Evolutionary conservation across 108 stramenopile genomes (phyloP), one percentile per base, ranked within the genome.

Genomic region (Cyclotella distinguenda): DNA sequence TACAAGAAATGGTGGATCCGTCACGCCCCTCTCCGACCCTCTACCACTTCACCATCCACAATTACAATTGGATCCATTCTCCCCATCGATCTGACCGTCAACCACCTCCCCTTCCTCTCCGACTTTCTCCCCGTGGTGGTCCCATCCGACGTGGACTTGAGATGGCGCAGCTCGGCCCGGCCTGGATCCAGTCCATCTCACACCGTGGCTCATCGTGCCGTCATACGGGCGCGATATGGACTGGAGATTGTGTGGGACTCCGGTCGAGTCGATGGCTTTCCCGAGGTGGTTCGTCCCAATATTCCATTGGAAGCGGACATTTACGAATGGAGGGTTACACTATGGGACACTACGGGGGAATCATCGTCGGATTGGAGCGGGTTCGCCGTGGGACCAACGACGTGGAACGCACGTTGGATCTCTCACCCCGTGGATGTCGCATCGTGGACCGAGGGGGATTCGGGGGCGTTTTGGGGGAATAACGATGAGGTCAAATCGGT

Each of bases 241-340:
- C n/a, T n/a, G n/a, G n/a, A n/a, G n/a, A n/a, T n/a, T n/a, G n/a
- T 77, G 5, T 77, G 76, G 76, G 76, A 77, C 42, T 70, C 76
- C 13, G 57, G 57, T 6, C 61, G 48, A 26, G 58, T 77, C n/a
- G 30, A 50, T 36, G 76, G 76, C 0, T 18, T 77, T 12, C 76
- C 76, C 0, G 76, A 77, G 26, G 76, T 66, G 5, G 76, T 77
- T 4, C 67, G 66, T 39, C 38, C 31, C 16, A 30, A 46, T 12
- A 32, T 63, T 12, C 8, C 21, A 25, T 22, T 45, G 9, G 33
- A 46, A 3, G 40, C 53, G 0, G 76, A 46, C 47, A 64, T 77
- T n/a, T 34, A 61, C 11, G 68, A 69, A 51, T 77, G 76, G 76
- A 48, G 48, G 27, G 68, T 77, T 6, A 64, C 47, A n/a, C 56